Conservation (phyloP, 192 early-diverging fungal genomes). For the Backusella liffmaniae region DNA sequence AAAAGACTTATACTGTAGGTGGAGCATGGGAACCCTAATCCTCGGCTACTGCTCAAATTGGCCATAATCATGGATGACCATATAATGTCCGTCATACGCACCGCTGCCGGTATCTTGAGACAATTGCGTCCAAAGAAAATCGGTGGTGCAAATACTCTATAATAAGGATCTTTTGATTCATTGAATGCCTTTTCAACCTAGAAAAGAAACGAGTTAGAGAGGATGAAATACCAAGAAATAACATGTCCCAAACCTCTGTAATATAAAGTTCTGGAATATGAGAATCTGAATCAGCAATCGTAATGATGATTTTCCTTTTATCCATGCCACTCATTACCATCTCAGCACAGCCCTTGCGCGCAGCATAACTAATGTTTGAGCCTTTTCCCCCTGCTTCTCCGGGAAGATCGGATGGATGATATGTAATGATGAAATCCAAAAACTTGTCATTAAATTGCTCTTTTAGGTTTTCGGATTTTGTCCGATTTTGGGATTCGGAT, state of each 20-base stretch:
- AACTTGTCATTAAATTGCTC: conserved; percentile 54
- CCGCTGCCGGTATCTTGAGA: conserved; percentile 65
- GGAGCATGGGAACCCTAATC: conserved; percentile 70
- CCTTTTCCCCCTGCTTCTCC: conserved; percentile 74
- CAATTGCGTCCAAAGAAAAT: conserved; percentile 59
- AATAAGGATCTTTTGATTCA: conserved; percentile 43
- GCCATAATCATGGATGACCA: conserved; percentile 75
- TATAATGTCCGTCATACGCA: conserved; percentile 66
- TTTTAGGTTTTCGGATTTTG: conserved; percentile 55
- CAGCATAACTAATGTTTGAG: conserved; percentile 67
- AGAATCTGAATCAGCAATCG: conserved; percentile 65
- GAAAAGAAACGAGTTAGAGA: neutral
- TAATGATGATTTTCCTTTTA: conserved; percentile 61
- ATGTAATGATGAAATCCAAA: conserved; percentile 62
- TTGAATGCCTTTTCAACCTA: conserved; percentile 30
- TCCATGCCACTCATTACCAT: conserved; percentile 31
- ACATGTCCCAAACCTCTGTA: conserved; percentile 18
- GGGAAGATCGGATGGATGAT: conserved; percentile 63
- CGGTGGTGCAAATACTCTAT: conserved; percentile 38
- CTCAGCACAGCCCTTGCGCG: conserved; percentile 32
- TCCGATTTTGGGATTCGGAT: conserved; percentile 45
- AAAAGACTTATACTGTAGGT: conserved; percentile 74
- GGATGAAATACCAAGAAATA: neutral
- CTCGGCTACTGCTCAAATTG: conserved; percentile 59
- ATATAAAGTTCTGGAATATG: conserved; percentile 76